These are phyloP conservation scores for Ogataea corticis DNA, from an alignment of 805 yeast species.

Conservation along the genomic window DNA sequence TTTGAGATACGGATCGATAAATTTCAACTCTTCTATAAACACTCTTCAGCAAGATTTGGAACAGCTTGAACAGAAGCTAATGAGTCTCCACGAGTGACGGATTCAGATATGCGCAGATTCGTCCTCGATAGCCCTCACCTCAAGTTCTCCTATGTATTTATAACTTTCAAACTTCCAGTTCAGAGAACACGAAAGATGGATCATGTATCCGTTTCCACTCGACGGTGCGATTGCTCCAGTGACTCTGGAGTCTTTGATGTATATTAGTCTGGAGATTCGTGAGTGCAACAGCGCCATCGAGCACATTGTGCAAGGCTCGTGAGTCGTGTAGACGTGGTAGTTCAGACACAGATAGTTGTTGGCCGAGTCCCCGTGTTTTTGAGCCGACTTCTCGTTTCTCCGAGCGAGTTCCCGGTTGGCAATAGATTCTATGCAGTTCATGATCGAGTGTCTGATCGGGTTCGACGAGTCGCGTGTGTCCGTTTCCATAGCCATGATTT, in stretches of 20 bases:
- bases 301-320: conserved; percentile 97
- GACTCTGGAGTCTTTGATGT: conserved; percentile 44
- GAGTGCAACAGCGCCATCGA: conserved; percentile 95
- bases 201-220: conserved; percentile 67
- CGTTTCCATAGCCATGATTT: conserved; percentile 38
- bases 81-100: conserved; percentile 4
- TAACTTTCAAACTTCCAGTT: conserved; percentile 79
- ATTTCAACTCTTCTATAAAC: conserved; percentile 20
- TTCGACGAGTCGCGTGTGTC: conserved; percentile 44
- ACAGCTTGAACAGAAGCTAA: conserved; percentile 19
- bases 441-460: conserved; percentile 72
- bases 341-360: conserved; percentile 69
- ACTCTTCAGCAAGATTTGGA: conserved; percentile 20
- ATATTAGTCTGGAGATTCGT: conserved; percentile 68
- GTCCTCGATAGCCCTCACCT: conserved; percentile 17
- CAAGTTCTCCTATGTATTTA: conserved; percentile 18
- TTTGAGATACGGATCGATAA: conserved; percentile 28
- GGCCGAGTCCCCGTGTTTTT: conserved; percentile 2
- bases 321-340: conserved; percentile 80
- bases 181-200: conserved; percentile 72
- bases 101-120: conserved; percentile 24
- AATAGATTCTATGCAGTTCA: conserved; percentile 65
- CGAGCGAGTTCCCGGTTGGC: conserved; percentile 54
- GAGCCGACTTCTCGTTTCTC: conserved; percentile 27
- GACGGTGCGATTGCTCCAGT: conserved; percentile 58